Percentiles rank a stretch among this genome's conserved stretches.
Evolutionary conservation across 106 monocot genomes (phyloP).

Genomic region (Ottelia alismoides): DNA sequence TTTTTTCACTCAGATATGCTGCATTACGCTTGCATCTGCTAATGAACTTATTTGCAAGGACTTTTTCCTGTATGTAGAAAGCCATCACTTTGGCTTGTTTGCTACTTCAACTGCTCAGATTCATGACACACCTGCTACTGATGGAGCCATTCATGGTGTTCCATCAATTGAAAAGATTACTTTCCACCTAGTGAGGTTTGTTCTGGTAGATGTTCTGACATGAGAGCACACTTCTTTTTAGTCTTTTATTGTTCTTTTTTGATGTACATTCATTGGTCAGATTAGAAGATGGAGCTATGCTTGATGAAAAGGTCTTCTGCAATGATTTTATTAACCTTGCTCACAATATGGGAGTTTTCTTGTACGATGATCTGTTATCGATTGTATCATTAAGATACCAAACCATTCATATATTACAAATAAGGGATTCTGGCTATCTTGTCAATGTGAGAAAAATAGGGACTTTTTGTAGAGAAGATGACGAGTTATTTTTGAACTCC

Average conservation of each 20-base stretch:
- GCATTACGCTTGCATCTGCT: slow-evolving; percentile 58
- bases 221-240: not conserved
- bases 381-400: slow-evolving; percentile 86
- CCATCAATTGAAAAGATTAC: slow-evolving; percentile 94
- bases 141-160: slow-evolving; percentile 79
- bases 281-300: slow-evolving; percentile 76
- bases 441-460: slow-evolving; percentile 77
- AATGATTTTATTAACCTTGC: slow-evolving; percentile 82
- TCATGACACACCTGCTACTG: slow-evolving; percentile 38
- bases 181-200: slow-evolving; percentile 93
- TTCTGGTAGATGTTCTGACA: slow-evolving; percentile 6
- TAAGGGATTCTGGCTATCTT: slow-evolving; percentile 86
- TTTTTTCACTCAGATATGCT: slow-evolving; percentile 75
- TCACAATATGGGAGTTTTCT: slow-evolving; percentile 76
- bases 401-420: slow-evolving; percentile 82
- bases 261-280: slow-evolving; percentile 13
- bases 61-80: slow-evolving; percentile 85
- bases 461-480: slow-evolving; percentile 82
- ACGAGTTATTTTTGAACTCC: slow-evolving; percentile 79
- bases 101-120: slow-evolving; percentile 85
- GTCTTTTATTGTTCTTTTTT: not conserved
- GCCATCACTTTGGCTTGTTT: slow-evolving; percentile 75
- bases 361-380: slow-evolving; percentile 88
- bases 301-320: slow-evolving; percentile 78
- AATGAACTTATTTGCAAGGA: slow-evolving; percentile 90